phyloP scores from a whole-genome alignment of 2,329 filamentous ascomycete genomes.

The Orbilia blumenaviensis region DNA sequence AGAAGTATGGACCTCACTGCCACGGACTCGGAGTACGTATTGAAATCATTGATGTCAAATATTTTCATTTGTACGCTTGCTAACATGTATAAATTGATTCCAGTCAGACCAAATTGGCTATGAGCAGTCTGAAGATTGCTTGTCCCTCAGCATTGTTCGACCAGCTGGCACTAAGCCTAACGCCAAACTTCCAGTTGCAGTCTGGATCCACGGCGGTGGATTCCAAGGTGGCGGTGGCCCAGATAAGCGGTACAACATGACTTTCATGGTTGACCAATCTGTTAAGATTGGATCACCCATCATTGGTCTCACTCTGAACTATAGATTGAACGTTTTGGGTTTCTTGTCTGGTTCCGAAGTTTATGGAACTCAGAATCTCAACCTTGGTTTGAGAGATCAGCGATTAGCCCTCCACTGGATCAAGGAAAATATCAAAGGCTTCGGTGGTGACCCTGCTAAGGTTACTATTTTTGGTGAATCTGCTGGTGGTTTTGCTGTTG shows the following conservation, averaged over 20 bases:
- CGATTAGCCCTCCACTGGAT: conserved; percentile 70
- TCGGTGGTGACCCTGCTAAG: conserved; percentile 69
- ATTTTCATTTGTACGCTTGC: background rate
- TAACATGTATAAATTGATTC: no score
- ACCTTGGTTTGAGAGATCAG: conserved; percentile 73
- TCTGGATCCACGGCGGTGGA: conserved; percentile 64
- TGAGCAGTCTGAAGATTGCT: conserved; percentile 58
- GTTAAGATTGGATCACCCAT: conserved; percentile 67
- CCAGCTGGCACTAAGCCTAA: conserved; percentile 44
- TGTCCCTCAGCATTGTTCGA: conserved; percentile 60
- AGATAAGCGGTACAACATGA: conserved; percentile 71
- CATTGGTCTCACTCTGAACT: conserved; percentile 68
- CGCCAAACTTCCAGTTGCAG: conserved; percentile 58
- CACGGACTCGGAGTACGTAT: conserved; percentile 58
- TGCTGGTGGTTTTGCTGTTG: conserved; percentile 66
- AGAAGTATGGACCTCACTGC: conserved; percentile 58
- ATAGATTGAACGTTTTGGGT: conserved; percentile 66
- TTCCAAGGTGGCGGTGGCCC: conserved; percentile 65
- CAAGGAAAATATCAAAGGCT: conserved; percentile 68
- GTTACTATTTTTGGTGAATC: conserved; percentile 74
- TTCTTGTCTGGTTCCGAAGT: conserved; percentile 65
- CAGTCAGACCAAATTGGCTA: conserved; percentile 52
- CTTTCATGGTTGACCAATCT: conserved; percentile 68
- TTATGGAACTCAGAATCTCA: conserved; percentile 64
- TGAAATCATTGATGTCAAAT: conserved; percentile 42